Conservation (phyloP, 768 basidiomycete genomes). For the Suillus americanus region DNA sequence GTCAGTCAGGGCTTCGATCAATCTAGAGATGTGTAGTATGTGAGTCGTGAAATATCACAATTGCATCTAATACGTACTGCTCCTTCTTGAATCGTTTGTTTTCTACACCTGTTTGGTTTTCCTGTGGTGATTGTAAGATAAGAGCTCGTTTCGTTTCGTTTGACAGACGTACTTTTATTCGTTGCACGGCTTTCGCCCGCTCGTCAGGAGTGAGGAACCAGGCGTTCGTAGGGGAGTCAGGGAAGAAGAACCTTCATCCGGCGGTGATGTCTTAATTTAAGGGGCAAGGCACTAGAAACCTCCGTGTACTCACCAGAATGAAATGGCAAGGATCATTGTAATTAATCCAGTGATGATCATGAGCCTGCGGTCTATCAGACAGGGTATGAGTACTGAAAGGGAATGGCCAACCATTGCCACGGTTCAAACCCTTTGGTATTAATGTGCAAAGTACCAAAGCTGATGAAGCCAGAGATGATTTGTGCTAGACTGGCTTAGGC, state of each 20-base stretch:
- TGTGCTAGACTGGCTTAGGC: constrained; percentile 41
- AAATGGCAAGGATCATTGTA: constrained; percentile 49
- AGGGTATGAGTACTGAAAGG: not conserved
- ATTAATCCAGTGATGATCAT: constrained; percentile 64
- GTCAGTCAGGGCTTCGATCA: constrained; percentile 60
- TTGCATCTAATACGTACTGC: constrained; percentile 45
- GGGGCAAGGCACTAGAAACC: no score
- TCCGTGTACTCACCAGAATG: constrained; percentile 46
- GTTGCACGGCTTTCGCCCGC: constrained; percentile 51
- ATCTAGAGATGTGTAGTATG: constrained; percentile 31
- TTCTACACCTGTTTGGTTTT: constrained; percentile 26
- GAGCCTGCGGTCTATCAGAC: constrained; percentile 36
- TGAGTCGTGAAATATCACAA: constrained; percentile 1
- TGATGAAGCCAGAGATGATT: constrained; percentile 62
- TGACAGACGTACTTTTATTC: constrained; percentile 49
- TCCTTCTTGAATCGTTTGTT: constrained; percentile 39
- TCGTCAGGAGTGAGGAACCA: constrained; percentile 65
- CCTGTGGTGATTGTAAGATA: constrained; percentile 16
- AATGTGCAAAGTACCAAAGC: constrained; percentile 61
- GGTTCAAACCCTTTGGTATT: constrained; percentile 52
- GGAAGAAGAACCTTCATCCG: constrained; percentile 54
- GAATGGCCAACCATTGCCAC: constrained; percentile 57
- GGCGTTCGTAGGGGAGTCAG: constrained; percentile 66
- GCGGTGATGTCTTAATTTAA: not conserved
- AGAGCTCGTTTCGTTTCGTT: not conserved